Evolutionary conservation across 1,139 yeast genomes (phyloP).

Genomic region (Hyphopichia wangnamkhiaoensis): DNA sequence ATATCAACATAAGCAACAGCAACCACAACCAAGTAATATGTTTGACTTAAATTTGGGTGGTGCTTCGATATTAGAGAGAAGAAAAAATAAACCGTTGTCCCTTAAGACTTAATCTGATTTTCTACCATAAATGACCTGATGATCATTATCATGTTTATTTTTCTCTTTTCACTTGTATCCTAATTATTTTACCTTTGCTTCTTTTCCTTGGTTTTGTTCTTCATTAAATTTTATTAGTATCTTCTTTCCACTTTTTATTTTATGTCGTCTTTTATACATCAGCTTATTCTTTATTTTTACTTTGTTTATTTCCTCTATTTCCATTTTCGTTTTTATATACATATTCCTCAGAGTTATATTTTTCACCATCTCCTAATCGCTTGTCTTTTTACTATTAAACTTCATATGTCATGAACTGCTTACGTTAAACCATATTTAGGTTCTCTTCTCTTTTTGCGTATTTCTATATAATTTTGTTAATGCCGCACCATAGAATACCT

Average conservation of each 20-base stretch:
- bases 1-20: slow-evolving; percentile 17
- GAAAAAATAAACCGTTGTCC: slow-evolving; percentile 45
- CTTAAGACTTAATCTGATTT: slow-evolving; percentile 5
- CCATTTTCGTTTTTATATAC: neutral
- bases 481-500: too few relatives aligned
- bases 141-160: too few relatives aligned
- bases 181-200: neutral
- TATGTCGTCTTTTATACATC: neutral
- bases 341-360: neutral
- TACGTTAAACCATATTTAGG: too few relatives aligned
- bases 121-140: neutral
- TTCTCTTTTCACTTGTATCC: slow-evolving; percentile 1
- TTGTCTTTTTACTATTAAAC: too few relatives aligned
- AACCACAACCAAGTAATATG: slow-evolving; percentile 23
- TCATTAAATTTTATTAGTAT: neutral
- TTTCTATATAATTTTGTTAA: too few relatives aligned
- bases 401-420: too few relatives aligned
- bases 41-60: slow-evolving; percentile 78
- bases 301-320: neutral
- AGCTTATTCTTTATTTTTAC: neutral
- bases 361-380: too few relatives aligned
- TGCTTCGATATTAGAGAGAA: slow-evolving; percentile 78
- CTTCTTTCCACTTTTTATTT: neutral
- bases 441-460: too few relatives aligned
- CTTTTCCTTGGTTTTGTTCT: neutral